phyloP scores from a whole-genome alignment of 257 asterid genomes.

The Solanum pimpinellifolium region DNA sequence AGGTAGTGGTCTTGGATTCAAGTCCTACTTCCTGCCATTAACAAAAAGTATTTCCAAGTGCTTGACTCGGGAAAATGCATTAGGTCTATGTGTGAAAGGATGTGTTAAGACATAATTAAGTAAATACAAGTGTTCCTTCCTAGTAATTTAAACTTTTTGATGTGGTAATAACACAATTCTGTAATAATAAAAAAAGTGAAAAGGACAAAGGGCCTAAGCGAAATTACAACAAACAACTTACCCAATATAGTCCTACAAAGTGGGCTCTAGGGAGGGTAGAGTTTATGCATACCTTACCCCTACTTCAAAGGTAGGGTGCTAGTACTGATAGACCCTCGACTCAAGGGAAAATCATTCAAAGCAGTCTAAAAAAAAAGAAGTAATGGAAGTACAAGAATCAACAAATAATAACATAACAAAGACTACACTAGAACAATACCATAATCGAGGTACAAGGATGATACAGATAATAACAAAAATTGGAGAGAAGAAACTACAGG shows the following conservation, averaged over 20 bases:
- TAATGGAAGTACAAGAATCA: neutral
- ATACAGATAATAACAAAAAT: neutral
- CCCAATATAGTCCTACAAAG: neutral
- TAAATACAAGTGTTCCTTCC: neutral
- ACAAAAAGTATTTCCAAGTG: neutral
- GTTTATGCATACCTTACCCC: neutral
- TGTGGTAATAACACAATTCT: neutral
- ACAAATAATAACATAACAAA: neutral
- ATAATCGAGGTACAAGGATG: neutral
- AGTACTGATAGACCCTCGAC: neutral
- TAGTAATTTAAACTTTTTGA: neutral
- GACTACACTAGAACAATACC: neutral
- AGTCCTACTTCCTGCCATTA: neutral
- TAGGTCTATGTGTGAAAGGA: neutral
- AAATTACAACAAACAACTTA: neutral
- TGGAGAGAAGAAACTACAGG: neutral
- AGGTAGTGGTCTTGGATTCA: neutral
- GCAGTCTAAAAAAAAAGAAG: neutral
- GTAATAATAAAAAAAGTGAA: neutral
- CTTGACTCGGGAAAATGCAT: neutral
- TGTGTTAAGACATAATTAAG: neutral
- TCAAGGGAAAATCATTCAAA: neutral
- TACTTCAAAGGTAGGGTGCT: neutral
- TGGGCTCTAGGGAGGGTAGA: neutral
- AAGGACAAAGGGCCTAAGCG: neutral